Conservation (phyloP, 305 asterid species). For the Rubia tinctorum region DNA sequence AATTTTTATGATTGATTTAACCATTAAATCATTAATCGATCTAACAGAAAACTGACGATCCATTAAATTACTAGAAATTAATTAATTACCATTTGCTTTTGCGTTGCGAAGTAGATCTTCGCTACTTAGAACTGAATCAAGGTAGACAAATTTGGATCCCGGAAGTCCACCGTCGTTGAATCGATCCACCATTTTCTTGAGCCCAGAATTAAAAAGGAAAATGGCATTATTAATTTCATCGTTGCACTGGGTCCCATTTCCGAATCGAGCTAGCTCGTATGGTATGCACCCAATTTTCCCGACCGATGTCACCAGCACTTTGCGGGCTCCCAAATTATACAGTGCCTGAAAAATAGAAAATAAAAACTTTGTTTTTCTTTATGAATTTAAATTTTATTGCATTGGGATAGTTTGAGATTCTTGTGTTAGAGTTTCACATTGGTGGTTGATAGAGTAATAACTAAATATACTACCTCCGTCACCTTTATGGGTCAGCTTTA, state of each 20-base stretch:
- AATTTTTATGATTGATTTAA: too few relatives aligned
- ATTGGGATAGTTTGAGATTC: too few relatives aligned
- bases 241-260: constrained; percentile 69
- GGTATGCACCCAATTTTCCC: constrained; percentile 95
- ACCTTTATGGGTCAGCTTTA: too few relatives aligned
- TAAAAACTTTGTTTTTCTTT: too few relatives aligned
- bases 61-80: too few relatives aligned
- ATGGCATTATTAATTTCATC: constrained; percentile 82
- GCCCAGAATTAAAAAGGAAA: constrained; percentile 55
- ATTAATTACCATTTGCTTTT: constrained; percentile 45
- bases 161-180: constrained; percentile 55
- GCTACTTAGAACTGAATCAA: constrained; percentile 64
- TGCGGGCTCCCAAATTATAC: constrained; percentile 74
- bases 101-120: constrained; percentile 64
- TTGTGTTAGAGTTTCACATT: too few relatives aligned
- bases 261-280: constrained; percentile 69
- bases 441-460: too few relatives aligned
- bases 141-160: constrained; percentile 68
- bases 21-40: too few relatives aligned
- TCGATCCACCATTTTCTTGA: constrained; percentile 51
- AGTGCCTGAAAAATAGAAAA: constrained; percentile 36
- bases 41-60: too few relatives aligned
- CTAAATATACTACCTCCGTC: too few relatives aligned
- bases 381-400: too few relatives aligned
- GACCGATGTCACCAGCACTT: constrained; percentile 59